Base-by-base conservation (phyloP, 2,329 filamentous ascomycete genomes). In the Trichoderma koningii region DNA sequence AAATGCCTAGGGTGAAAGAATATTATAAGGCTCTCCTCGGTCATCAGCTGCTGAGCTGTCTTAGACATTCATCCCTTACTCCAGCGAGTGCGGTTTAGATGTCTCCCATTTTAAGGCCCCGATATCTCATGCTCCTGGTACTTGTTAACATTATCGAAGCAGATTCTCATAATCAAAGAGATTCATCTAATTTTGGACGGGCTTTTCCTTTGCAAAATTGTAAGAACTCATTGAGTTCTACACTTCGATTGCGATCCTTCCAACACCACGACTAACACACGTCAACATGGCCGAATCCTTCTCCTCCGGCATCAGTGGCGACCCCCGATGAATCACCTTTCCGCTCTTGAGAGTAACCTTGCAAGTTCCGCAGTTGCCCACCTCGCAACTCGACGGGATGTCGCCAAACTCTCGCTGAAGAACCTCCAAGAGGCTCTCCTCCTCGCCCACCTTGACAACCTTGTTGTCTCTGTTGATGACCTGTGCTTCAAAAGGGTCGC, bases 401-500 rank as follows among this genome's bases (percentile, higher is more conserved):
- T 78, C 77, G 0, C 75, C 74, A 61, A 82, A 80, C 55, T 79
- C 72, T 34, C 73, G 73, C 66, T 78, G 76, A 44, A 85, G 73
- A 3, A 79, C 80, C 69, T 84, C 81, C 3, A 85, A 73, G 15
- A 85, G 71, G 34, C 79, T 82, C 71, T 85, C 82, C 4, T 83
- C 82, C 34, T 71, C 76, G 4, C 74, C 77, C 0, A 85, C 83
- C 17, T 78, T 73, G 7, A 89, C 66, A 1, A 76, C 73, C 68
- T 75, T 79, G 53, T 71, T 72, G 1, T 69, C 69, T 42, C 63
- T 66, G 61, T 83, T 81, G 7, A 74, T 72, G 0, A 89, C 78
- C 53, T 84, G 79, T 0, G 78, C 86, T 47, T 85, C 82, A 67
- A 89, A 89, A 0, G 85, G 82, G 69, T 88, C 85, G 0, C 87